Evolutionary conservation across 1,284 basidiomycete genomes (phyloP).

Genomic region (Cerrena zonata): DNA sequence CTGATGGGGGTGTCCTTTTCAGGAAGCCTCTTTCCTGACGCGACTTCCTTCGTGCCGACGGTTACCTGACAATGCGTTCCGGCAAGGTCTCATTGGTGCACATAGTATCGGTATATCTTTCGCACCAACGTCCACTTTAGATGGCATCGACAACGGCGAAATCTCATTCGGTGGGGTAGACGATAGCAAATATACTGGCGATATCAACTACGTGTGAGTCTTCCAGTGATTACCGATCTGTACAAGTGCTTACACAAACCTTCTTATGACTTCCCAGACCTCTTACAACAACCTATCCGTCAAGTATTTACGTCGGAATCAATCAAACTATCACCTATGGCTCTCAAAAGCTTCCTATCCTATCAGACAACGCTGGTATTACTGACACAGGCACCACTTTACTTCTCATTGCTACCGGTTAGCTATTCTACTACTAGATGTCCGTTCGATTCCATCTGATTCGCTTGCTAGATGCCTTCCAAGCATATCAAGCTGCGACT

Average conservation of each 20-base stretch:
- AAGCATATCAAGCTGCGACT: conserved; percentile 18
- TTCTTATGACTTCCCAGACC: conserved; percentile 14
- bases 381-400: conserved; percentile 28
- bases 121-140: conserved; percentile 33
- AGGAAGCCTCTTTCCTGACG: conserved; percentile 28
- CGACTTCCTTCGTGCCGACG: conserved; percentile 31
- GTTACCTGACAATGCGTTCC: conserved; percentile 44
- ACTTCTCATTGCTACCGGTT: conserved; percentile 31
- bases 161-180: conserved; percentile 42
- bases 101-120: conserved; percentile 46
- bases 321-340: conserved; percentile 24
- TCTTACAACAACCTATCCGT: conserved; percentile 29
- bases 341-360: conserved; percentile 17
- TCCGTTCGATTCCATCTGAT: not conserved
- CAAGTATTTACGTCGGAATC: conserved; percentile 27
- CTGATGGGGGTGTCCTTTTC: too few species aligned
- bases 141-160: conserved; percentile 24
- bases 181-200: conserved; percentile 40
- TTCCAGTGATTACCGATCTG: not conserved
- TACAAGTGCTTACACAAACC: too few species aligned
- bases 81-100: conserved; percentile 20
- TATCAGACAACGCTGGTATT: conserved; percentile 22
- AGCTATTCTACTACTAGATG: conserved; percentile 34
- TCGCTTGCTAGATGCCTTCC: conserved; percentile 16
- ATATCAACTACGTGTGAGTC: conserved; percentile 40